Evolutionary conservation across 2,329 filamentous ascomycete species (phyloP).

Genomic region (Huntiella decipiens): DNA sequence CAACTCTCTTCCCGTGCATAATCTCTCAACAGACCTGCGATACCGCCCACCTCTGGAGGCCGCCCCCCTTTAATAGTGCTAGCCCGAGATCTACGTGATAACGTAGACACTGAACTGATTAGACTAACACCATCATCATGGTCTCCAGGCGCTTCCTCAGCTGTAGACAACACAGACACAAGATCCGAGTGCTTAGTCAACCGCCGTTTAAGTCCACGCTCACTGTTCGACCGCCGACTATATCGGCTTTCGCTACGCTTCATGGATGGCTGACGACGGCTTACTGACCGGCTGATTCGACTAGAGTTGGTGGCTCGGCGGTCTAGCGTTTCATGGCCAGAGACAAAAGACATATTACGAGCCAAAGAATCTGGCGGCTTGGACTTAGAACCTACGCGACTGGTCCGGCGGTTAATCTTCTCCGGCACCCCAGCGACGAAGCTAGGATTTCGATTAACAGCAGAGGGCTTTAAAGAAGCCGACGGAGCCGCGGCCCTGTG

Average conservation of each 20-base stretch:
- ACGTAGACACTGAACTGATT: slow-evolving; percentile 15
- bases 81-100: slow-evolving; percentile 5
- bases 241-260: slow-evolving; percentile 5
- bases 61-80: slow-evolving; percentile 2
- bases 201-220: slow-evolving; percentile 42
- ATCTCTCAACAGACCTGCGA: slow-evolving; percentile 60
- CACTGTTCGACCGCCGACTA: slow-evolving; percentile 6
- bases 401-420: slow-evolving; percentile 1
- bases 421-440: slow-evolving; percentile 1
- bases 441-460: slow-evolving; percentile 5
- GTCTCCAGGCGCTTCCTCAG: slow-evolving; percentile 36
- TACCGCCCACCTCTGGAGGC: slow-evolving; percentile 13
- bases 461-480: background rate
- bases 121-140: slow-evolving; percentile 24
- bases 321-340: background rate
- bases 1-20: slow-evolving; percentile 68
- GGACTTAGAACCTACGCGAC: background rate
- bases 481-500: background rate
- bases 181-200: slow-evolving; percentile 86
- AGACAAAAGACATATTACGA: slow-evolving; percentile 6
- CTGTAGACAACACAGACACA: slow-evolving; percentile 73
- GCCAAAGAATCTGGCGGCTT: slow-evolving; percentile 4
- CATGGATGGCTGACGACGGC: background rate
- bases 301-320: background rate
- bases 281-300: background rate